Base-by-base conservation (phyloP, 768 basidiomycete species). In the Leccinum boreale region DNA sequence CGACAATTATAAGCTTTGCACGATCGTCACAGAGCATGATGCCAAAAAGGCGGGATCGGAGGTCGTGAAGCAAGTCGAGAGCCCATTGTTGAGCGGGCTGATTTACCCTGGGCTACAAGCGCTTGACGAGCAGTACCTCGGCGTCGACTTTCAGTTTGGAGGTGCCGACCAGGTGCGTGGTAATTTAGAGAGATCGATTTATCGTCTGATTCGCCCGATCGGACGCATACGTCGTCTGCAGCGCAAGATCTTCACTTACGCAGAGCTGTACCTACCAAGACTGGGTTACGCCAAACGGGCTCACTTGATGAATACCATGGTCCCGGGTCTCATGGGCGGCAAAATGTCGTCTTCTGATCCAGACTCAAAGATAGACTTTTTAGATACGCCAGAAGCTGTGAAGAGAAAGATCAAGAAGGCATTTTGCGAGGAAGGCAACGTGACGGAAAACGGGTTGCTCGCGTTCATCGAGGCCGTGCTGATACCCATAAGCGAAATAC, bases 341-440 rank as follows among this genome's bases (percentile, higher is more conserved):
- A 99, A 99, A 71, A 98, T 99, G 97, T 97, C 94, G 15, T 89
- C 94, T 1, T 98, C 96, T 1, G 96, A 98, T 65, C 94, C 94
- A 29, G 92, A 97, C 71, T 94, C 91, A 61, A 99, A 99, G 75
- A 96, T 98, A 71, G 97, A 99, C 77, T 92, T 98, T 74, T 85
- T 99, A 60, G 97, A 98, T 73, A 71, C 85, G 4, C 86, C 96
- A 0, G 89, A 91, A 28, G 82, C 78, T 44, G 84, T 98, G 50
- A 87, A 89, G 68, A 87, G 85, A 74, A 98, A 98, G 79, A 84
- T 98, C 74, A 93, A 91, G 73, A 78, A 79, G 23, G 95, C 97
- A 1, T 94, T 96, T 70, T 98, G 95, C 72, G 94, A 96, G 65
- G 93, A 95, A 65, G 95, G 94, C 15, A 94, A 90, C 68, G 76